A percentile compares a stretch with the other conserved stretches of the same genome.
Evolutionary conservation across 2,329 filamentous ascomycete species (phyloP).

Genomic region (Aspergillus pseudotamarii): DNA sequence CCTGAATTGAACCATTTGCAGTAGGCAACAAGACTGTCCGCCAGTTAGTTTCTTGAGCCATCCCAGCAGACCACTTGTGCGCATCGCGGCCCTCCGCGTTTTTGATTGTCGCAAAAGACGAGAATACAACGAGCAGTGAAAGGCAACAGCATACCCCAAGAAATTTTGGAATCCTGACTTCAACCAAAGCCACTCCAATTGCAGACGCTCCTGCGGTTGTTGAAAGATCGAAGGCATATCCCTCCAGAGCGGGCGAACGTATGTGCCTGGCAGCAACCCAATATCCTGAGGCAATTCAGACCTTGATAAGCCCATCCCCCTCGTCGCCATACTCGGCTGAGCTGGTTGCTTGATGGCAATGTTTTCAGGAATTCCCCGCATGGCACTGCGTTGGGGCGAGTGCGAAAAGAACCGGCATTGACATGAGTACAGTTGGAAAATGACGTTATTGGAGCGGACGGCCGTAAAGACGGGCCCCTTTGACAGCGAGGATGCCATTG

Average conservation of each 20-base stretch:
- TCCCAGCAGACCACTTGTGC: not conserved
- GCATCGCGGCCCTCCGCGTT: no score
- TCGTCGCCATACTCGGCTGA: constrained; percentile 44
- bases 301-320: constrained; percentile 33
- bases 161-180: constrained; percentile 39
- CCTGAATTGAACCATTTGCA: constrained; percentile 36
- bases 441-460: constrained; percentile 19
- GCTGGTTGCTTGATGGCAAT: constrained; percentile 33
- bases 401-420: constrained; percentile 42
- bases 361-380: constrained; percentile 22
- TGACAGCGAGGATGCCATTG: constrained; percentile 38
- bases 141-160: constrained; percentile 30
- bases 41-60: constrained; percentile 1
- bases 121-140: not conserved
- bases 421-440: constrained; percentile 21
- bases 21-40: constrained; percentile 33
- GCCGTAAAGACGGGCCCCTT: constrained; percentile 25
- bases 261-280: constrained; percentile 49
- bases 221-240: constrained; percentile 46
- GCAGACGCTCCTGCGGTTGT: constrained; percentile 37
- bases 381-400: constrained; percentile 24
- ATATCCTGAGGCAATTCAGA: constrained; percentile 46
- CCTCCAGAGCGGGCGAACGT: constrained; percentile 41
- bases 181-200: constrained; percentile 45
- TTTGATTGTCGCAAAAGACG: not conserved